Base-by-base conservation (phyloP, 139 green algal genomes). In the Parachlorella kessleri region DNA sequence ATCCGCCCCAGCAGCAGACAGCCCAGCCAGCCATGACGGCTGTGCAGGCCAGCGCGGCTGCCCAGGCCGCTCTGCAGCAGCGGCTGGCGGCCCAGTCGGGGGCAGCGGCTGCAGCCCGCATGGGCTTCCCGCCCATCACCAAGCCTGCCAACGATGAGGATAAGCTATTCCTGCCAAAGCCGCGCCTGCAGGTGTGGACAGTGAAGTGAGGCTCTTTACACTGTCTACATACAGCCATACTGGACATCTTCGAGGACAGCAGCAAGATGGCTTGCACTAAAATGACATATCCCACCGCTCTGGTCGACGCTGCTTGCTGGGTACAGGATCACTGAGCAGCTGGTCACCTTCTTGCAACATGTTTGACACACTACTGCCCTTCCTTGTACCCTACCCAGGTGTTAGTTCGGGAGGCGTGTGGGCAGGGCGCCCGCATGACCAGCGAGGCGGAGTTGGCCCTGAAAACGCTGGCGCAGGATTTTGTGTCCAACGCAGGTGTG, bases 401-500 rank as follows among this genome's bases (percentile, higher is more conserved):
- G 32, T 55, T 83, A 7, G 70, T 83, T 54, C 9, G 26, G 8
- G 48, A 83, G 59, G 77, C 72, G 55, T 59, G 38, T 9, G 77
- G 77, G 26, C 77, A 42, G 39, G 33, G 68, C 41, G 72, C 63
- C 23, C 55, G 75, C 55, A 33, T 75, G 21, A 70, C 65, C 21
- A 40, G 63, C 21, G 66, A 74, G 0, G 35, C 75, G 23, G 78
- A 82, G 69, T 40, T 39, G 3, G 82, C 78, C 30, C 68, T 87
- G 42, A 37, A 33, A 30, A 3, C 73, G 37, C 36, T 84, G 42
- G 69, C 73, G 1, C 77, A 79, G n/a, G 73, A 84, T 21, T 84
- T 87, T 41, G 36, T 87, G 3, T 40, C 64, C 75, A 32, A 41
- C 24, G 75, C 75, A 67, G 65, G 75, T 80, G 55, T 2, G 66